Conservation (phyloP, 2,329 filamentous ascomycete genomes). For the Penicillium olsonii region DNA sequence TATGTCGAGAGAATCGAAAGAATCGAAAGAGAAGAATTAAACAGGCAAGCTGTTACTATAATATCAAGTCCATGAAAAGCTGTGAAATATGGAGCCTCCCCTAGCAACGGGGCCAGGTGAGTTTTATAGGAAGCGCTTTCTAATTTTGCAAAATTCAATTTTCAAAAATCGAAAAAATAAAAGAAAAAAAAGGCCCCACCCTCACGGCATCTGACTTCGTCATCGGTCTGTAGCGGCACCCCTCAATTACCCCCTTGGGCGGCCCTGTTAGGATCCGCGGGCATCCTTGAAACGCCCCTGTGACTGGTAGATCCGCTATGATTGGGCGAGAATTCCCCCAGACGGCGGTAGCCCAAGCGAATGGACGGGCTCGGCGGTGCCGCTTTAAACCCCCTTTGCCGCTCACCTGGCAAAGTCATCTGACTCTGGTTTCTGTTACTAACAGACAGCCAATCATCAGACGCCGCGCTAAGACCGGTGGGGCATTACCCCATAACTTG, state of each 20-base stretch:
- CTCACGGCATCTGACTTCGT: constrained; percentile 9
- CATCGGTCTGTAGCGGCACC: constrained; percentile 14
- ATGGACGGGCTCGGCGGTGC: constrained; percentile 8
- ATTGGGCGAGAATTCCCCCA: background rate
- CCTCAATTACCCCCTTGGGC: background rate
- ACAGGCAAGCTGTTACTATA: constrained; percentile 6
- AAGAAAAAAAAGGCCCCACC: background rate
- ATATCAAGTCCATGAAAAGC: constrained; percentile 7
- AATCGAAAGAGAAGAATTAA: background rate
- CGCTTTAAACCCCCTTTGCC: constrained; percentile 18
- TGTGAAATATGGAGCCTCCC: constrained; percentile 9
- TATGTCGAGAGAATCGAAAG: constrained; percentile 15
- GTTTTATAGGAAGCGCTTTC: constrained; percentile 22
- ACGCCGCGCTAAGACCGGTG: background rate
- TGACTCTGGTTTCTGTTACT: constrained; percentile 29
- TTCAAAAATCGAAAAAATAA: constrained; percentile 1
- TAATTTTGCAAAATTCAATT: constrained; percentile 9
- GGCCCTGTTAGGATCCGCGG: constrained; percentile 14
- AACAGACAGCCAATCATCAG: constrained; percentile 42
- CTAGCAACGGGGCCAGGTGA: constrained; percentile 10
- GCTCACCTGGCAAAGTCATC: constrained; percentile 29
- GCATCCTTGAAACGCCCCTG: background rate
- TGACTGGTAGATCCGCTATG: constrained; percentile 2
- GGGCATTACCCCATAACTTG: constrained; percentile 18
- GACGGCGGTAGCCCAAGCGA: constrained; percentile 4